Base-by-base conservation (phyloP, 1,139 yeast genomes). In the Lodderomyces elongisporus region DNA sequence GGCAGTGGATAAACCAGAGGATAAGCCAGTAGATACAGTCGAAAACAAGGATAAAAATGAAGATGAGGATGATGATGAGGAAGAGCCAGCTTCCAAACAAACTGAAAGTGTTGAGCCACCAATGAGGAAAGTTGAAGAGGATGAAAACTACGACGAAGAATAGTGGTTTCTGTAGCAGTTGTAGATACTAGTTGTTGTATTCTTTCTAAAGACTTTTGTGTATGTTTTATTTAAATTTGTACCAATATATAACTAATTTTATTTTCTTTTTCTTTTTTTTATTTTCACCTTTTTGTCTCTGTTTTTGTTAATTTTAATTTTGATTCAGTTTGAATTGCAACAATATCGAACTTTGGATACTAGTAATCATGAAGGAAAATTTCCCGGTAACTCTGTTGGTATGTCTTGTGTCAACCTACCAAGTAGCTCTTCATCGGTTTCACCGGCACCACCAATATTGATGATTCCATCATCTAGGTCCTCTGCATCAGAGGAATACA, bases 61-160 rank as follows among this genome's bases (percentile, higher is more conserved):
- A 36, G 76, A 68, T 35, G 74, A 66, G 15, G 76, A 68, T 35
- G 74, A 66, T 15, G 72, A 54, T 17, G 59, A 60, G 27, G 54
- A 46, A 33, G 52, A 60, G 21, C 60, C 54, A 28, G 56, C 54
- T 29, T 47, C 45, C 31, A 40, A 46, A 37, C 37, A 52, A 34
- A 41, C 43, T 34, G 49, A 52, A 37, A 60, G 63, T 4, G 63
- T 66, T 10, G 91, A 81, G 45, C 79, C 82, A 20, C 87, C 85
- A 15, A 77, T 82, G 53, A 70, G 94, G 49, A 73, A 79, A 45
- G 79, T 85, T 17, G 89, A 81, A 34, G 95, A 84, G 49, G 95
- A 85, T 51, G 89, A 82, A 50, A 75, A 85, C 52, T 85, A 85
- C 52, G 95, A 85, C 52, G 93, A 82, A 38, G 87, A 74, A 25